Percentiles rank a stretch among this genome's conserved stretches.
phyloP scores from a whole-genome alignment of 495 filamentous ascomycete species.

The Lasiosphaeria miniovina region DNA sequence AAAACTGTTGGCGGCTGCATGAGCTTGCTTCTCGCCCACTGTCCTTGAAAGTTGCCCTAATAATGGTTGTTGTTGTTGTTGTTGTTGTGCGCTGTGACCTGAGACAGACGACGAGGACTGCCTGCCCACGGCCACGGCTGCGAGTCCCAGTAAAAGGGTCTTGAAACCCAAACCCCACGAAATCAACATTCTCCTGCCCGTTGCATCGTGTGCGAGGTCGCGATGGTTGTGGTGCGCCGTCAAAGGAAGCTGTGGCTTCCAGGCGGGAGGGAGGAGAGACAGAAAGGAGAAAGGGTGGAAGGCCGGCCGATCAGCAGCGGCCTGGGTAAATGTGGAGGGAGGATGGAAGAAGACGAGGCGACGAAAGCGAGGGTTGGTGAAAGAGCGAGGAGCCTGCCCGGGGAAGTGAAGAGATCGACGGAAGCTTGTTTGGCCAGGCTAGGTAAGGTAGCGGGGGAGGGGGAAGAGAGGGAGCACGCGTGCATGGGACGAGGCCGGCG shows the following conservation, averaged over 20 bases:
- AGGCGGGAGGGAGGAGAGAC: background rate
- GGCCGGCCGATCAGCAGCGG: conserved; percentile 16
- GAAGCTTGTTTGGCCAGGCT: conserved; percentile 4
- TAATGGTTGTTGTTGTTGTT: background rate
- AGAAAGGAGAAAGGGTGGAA: conserved; percentile 16
- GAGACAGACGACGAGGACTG: background rate
- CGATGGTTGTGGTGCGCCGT: background rate
- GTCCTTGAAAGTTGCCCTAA: background rate
- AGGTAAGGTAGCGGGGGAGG: conserved; percentile 8
- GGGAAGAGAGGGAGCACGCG: background rate
- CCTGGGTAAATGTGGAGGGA: conserved; percentile 5
- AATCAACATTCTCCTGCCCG: conserved; percentile 21
- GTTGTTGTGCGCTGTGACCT: background rate
- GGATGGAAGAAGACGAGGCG: background rate
- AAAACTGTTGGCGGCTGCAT: background rate
- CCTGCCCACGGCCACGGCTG: conserved; percentile 1
- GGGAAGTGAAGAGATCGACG: conserved; percentile 11
- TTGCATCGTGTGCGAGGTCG: conserved; percentile 15
- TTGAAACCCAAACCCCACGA: conserved; percentile 24
- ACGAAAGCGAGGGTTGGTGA: background rate
- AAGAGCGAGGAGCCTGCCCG: conserved; percentile 11
- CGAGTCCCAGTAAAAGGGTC: conserved; percentile 17
- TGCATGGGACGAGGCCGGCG: background rate
- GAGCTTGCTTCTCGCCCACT: background rate
- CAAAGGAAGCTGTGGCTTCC: conserved; percentile 3